These are phyloP conservation scores for Mortierella claussenii DNA, from an alignment of 192 early-diverging fungal species.

Conservation along the genomic window DNA sequence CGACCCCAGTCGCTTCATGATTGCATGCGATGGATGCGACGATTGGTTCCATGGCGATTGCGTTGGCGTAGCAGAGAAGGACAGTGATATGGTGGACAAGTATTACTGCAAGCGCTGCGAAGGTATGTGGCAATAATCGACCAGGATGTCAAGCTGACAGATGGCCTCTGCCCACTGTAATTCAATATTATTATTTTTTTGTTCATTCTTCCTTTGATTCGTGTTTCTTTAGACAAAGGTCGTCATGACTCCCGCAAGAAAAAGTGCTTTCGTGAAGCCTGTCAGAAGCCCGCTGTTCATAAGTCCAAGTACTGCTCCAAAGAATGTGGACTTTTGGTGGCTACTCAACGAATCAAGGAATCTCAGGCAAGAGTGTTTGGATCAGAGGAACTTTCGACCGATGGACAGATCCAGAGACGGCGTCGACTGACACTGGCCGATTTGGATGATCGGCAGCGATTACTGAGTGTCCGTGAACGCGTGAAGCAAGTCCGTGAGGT, in stretches of 20 bases:
- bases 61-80: slow-evolving; percentile 66
- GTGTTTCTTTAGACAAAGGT: slow-evolving; percentile 53
- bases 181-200: background rate
- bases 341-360: slow-evolving; percentile 54
- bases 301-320: slow-evolving; percentile 64
- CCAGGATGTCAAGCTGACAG: background rate
- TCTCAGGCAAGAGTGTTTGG: slow-evolving; percentile 54
- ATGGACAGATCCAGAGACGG: slow-evolving; percentile 37
- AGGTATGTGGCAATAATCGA: slow-evolving; percentile 47
- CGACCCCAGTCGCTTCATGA: slow-evolving; percentile 73
- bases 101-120: slow-evolving; percentile 73
- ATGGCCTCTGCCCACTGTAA: background rate
- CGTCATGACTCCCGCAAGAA: slow-evolving; percentile 59
- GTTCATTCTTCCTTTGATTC: background rate
- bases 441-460: slow-evolving; percentile 53
- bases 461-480: slow-evolving; percentile 53
- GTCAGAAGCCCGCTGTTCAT: slow-evolving; percentile 53
- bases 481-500: slow-evolving; percentile 33
- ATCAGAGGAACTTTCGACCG: slow-evolving; percentile 2
- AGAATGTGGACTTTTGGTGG: slow-evolving; percentile 62
- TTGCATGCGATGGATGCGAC: slow-evolving; percentile 79
- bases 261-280: slow-evolving; percentile 57
- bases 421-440: slow-evolving; percentile 54
- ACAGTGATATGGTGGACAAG: slow-evolving; percentile 67
- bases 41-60: slow-evolving; percentile 85